phyloP scores from a whole-genome alignment of 805 yeast species.

The Yamadazyma kitorensis region DNA sequence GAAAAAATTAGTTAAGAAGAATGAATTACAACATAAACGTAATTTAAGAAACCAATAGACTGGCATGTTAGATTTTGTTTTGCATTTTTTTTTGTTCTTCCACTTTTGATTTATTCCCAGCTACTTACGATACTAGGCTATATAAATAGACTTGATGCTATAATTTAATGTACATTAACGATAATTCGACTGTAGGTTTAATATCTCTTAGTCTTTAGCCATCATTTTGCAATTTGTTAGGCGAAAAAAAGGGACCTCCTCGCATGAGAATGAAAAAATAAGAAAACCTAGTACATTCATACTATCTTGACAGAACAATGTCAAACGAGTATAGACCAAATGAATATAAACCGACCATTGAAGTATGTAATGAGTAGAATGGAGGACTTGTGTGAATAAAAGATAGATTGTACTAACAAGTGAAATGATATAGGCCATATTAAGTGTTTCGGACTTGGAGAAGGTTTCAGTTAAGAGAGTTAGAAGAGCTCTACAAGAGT shows the following conservation, averaged over 20 bases:
- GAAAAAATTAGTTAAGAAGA: constrained; percentile 80
- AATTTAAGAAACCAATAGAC: constrained; percentile 55
- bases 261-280: no score
- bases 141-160: no score
- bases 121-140: no score
- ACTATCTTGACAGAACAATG: no score
- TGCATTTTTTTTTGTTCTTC: no score
- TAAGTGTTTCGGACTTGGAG: constrained; percentile 67
- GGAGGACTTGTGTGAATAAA: background rate
- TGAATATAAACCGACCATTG: constrained; percentile 60
- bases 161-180: no score
- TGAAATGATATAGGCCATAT: constrained; percentile 52
- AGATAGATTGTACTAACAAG: background rate
- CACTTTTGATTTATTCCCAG: no score
- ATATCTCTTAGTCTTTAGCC: no score
- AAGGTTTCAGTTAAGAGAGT: constrained; percentile 69
- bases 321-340: constrained; percentile 13
- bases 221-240: no score
- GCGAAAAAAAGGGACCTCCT: background rate
- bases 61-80: no score
- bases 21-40: constrained; percentile 78
- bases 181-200: no score
- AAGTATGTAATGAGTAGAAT: constrained; percentile 39
- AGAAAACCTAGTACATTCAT: no score
- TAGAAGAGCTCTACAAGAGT: constrained; percentile 67